Evolutionary conservation across 371 early-diverging fungal species (phyloP).

Genomic region (Syncephalastrum sp.): DNA sequence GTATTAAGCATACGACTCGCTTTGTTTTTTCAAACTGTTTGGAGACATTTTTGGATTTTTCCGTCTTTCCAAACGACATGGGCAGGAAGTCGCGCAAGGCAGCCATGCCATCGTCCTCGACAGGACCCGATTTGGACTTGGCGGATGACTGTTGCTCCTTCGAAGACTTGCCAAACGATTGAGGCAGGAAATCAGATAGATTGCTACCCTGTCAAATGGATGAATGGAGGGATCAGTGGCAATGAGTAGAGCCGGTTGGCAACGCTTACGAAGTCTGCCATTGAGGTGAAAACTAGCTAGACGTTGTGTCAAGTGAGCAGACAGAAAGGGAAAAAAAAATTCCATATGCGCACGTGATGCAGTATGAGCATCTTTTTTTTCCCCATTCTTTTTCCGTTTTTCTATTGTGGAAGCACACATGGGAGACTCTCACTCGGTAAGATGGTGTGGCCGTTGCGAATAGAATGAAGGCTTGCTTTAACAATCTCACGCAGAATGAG

Average conservation of each 20-base stretch:
- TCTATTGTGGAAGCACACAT: too few relatives aligned
- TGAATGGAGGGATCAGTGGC: background rate
- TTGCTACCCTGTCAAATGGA: slow-evolving; percentile 41
- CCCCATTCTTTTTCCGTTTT: too few relatives aligned
- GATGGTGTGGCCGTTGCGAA: too few relatives aligned
- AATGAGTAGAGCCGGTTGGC: background rate
- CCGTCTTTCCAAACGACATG: slow-evolving; percentile 61
- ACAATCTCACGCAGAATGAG: too few relatives aligned
- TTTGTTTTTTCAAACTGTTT: slow-evolving; percentile 47
- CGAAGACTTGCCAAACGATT: slow-evolving; percentile 44
- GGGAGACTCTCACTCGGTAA: too few relatives aligned
- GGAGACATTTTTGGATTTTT: slow-evolving; percentile 26
- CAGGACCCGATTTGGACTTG: too few relatives aligned
- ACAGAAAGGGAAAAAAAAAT: background rate
- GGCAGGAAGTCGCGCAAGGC: slow-evolving; percentile 54
- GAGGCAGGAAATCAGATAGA: slow-evolving; percentile 50
- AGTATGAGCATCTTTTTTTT: too few relatives aligned
- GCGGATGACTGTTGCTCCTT: slow-evolving; percentile 8
- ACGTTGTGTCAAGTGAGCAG: background rate
- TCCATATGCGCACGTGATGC: background rate
- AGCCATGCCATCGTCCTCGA: slow-evolving; percentile 38
- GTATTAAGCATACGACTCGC: slow-evolving; percentile 27
- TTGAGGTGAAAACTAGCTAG: background rate
- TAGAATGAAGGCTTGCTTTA: too few relatives aligned
- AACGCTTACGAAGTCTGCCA: background rate